Evolutionary conservation across 805 yeast genomes (phyloP).

Genomic region (Starmerella riodocensis): DNA sequence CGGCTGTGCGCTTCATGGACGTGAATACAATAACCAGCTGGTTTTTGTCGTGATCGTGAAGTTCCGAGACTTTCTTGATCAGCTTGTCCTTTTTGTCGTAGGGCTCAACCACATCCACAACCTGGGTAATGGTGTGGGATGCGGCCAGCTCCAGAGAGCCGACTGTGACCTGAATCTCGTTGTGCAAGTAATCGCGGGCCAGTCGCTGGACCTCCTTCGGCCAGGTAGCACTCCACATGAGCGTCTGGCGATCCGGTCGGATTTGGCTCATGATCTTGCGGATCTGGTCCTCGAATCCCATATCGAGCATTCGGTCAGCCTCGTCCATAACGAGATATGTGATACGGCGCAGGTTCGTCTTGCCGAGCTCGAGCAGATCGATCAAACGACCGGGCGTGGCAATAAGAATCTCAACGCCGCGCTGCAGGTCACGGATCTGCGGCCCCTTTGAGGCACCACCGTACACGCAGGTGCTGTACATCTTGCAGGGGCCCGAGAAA

Average conservation of each 20-base stretch:
- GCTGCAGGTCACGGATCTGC: conserved; percentile 87
- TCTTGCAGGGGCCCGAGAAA: conserved; percentile 82
- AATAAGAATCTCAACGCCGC: conserved; percentile 91
- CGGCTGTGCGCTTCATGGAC: conserved; percentile 97
- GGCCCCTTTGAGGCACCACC: conserved; percentile 99
- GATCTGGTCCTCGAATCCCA: conserved; percentile 99
- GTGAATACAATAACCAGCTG: conserved; percentile 81
- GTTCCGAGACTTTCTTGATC: conserved; percentile 66
- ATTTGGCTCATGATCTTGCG: conserved; percentile 96
- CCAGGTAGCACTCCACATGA: conserved; percentile 99
- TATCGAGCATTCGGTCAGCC: conserved; percentile 99
- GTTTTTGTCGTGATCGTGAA: conserved; percentile 44
- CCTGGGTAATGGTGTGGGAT: conserved; percentile 87
- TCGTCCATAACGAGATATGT: conserved; percentile 95
- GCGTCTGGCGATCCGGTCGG: conserved; percentile 98
- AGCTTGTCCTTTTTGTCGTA: conserved; percentile 90
- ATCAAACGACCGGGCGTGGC: conserved; percentile 99
- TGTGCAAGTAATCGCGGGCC: conserved; percentile 80
- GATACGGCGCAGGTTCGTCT: conserved; percentile 89
- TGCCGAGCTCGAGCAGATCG: conserved; percentile 91
- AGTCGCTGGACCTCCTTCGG: conserved; percentile 93
- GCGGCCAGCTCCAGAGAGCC: conserved; percentile 95
- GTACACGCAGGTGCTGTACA: conserved; percentile 86
- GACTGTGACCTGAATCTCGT: conserved; percentile 90
- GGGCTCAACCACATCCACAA: conserved; percentile 80